Percentiles rank a stretch among this genome's conserved stretches.
Conservation (phyloP, 495 filamentous ascomycete genomes). For the Parachaetomium inaequale region DNA sequence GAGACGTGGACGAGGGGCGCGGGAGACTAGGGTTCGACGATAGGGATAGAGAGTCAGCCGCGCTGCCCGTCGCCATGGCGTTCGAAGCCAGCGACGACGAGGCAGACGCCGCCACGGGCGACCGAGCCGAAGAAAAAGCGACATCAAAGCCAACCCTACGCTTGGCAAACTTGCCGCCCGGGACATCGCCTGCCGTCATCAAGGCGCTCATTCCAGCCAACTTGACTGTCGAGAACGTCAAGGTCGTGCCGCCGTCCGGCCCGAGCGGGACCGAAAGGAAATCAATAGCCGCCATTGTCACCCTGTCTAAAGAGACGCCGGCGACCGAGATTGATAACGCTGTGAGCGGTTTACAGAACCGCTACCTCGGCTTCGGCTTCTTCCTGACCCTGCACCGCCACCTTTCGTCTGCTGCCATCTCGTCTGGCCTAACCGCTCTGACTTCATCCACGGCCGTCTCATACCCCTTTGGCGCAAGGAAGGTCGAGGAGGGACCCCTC, state of each 20-base stretch:
- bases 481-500: constrained; percentile 48
- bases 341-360: constrained; percentile 74
- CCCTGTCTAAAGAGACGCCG: constrained; percentile 77
- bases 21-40: constrained; percentile 36
- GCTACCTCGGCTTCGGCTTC: constrained; percentile 83
- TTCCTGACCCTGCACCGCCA: constrained; percentile 77
- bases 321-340: constrained; percentile 79
- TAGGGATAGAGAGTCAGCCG: constrained; percentile 21
- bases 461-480: constrained; percentile 82
- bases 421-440: constrained; percentile 51
- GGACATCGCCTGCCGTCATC: constrained; percentile 67
- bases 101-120: constrained; percentile 31
- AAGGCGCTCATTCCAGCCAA: constrained; percentile 66
- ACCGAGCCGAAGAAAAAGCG: constrained; percentile 62
- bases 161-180: constrained; percentile 57
- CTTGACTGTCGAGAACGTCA: constrained; percentile 72
- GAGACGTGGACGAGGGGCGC: constrained; percentile 33
- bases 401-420: constrained; percentile 76
- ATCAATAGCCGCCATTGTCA: constrained; percentile 79
- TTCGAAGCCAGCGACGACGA: constrained; percentile 48
- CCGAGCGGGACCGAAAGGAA: constrained; percentile 61
- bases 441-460: constrained; percentile 51
- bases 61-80: constrained; percentile 36
- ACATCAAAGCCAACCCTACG: constrained; percentile 85
- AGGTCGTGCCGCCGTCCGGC: constrained; percentile 54